Base-by-base conservation (phyloP, 148 eudicot species). In the Camellia japonica region DNA sequence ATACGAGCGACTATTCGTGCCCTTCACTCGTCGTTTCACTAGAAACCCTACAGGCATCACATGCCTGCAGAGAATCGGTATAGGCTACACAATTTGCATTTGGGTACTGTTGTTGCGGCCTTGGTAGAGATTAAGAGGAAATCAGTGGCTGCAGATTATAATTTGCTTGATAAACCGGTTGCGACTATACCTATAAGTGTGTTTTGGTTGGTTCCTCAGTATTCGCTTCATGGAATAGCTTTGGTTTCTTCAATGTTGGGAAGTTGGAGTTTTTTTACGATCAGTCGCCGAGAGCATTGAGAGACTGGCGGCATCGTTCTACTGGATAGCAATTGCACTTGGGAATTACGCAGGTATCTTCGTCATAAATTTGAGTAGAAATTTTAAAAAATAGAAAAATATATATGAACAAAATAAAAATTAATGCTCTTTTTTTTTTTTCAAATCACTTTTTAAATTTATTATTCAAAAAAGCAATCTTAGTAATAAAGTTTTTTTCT, bases 121-220 rank as follows among this genome's bases (percentile, higher is more conserved):
- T 58, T 87, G 7, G 80, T 90, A 14, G 93, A 90, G 78, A 78
- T 85, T 11, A 90, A 85, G 80, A 76, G 93, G 30, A 88, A 85
- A 54, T 46, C 65, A 7, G 91, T 82, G 15, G 93, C 90, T 0
- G 77, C 84, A 38, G 66, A 82, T 4, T 79, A 88, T 15, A 15
- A 76, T 62, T 70, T 90, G 9, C 69, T 88, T 16, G 90, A 87
- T 47, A 85, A 80, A 14, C 87, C 91, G 0, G 76, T 76, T 62
- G 87, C 82, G 0, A 12, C 79, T 8, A 67, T 90, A 6, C 93
- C 93, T 23, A 85, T 90, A 9, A 88, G 88, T 67, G 90, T 82
- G 43, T 90, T 88, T 66, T 90, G 93, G 93, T 54, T 88, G 49
- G 82, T 85, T 20, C 91, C 93, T 12, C 89, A 86, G 77, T 90